Base-by-base conservation (phyloP, 1,284 basidiomycete genomes). In the Puccinia hordei region DNA sequence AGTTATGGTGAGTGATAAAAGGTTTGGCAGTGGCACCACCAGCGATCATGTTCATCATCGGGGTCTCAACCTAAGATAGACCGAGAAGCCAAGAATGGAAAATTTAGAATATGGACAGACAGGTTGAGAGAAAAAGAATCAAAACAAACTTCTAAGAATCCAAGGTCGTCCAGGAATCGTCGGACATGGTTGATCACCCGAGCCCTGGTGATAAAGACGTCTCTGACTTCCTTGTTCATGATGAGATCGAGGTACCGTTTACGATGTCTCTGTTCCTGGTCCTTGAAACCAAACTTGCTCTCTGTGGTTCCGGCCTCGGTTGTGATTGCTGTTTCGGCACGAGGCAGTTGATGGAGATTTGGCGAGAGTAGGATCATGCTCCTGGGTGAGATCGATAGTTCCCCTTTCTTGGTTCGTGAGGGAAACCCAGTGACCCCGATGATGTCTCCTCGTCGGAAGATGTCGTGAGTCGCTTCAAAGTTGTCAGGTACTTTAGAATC, bases 221-320 rank as follows among this genome's bases (percentile, higher is more conserved):
- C 91, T 83, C 97, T 92, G 22, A 95, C 95, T 83, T 91, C 89
- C 75, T 93, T 91, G 87, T 94, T 97, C 87, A 99, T 90, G 87
- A 99, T 98, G 83, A 99, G 90, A 87, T 99, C 96, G 82, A 99
- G 91, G 89, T 99, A 98, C 81, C 96, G 92, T 92, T 98, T 99
- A 87, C 97, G 91, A 89, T 98, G 98, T 80, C 96, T 91, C 74
- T 93, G 94, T 87, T 99, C 96, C 86, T 94, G 92, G 87, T 99
- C 96, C 88, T 94, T 94, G 83, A 98, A 88, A 68, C 95, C 95
- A 82, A 80, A 80, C 38, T 80, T 80, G 24, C 71, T 80, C 63
- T 80, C 79, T 10, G 63, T 74, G 30, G 79, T 65, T 3, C 79
- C 79, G 27, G 59, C 61, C 17, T 73, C 79, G 9, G 79, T 73